phyloP scores from a whole-genome alignment of 805 yeast genomes.

The Candida ulmi region DNA sequence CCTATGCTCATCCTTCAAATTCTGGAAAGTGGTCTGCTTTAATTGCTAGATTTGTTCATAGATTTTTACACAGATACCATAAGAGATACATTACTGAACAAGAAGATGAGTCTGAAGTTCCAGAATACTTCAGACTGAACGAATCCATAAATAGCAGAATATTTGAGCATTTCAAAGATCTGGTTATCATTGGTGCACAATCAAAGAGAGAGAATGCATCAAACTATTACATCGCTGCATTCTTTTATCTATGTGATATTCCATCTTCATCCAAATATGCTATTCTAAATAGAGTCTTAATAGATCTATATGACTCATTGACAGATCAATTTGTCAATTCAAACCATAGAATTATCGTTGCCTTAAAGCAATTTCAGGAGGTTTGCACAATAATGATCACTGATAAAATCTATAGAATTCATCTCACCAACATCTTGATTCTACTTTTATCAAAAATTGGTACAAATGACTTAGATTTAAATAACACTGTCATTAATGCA shows the following conservation, averaged over 20 bases:
- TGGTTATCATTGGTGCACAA: slow-evolving; percentile 67
- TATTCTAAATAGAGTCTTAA: slow-evolving; percentile 47
- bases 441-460: slow-evolving; percentile 79
- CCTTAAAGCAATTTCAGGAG: slow-evolving; percentile 61
- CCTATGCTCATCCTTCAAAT: slow-evolving; percentile 90
- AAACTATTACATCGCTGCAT: slow-evolving; percentile 50
- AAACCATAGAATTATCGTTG: slow-evolving; percentile 73
- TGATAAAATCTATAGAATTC: slow-evolving; percentile 64
- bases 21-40: slow-evolving; percentile 81
- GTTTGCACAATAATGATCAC: slow-evolving; percentile 62
- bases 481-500: slow-evolving; percentile 61
- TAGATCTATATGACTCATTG: slow-evolving; percentile 75
- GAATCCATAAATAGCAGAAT: slow-evolving; percentile 28
- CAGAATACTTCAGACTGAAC: slow-evolving; percentile 25
- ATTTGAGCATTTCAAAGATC: slow-evolving; percentile 39
- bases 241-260: slow-evolving; percentile 55
- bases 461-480: slow-evolving; percentile 74
- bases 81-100: slow-evolving; percentile 49
- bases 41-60: slow-evolving; percentile 59
- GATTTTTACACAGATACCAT: slow-evolving; percentile 55
- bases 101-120: slow-evolving; percentile 26
- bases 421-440: slow-evolving; percentile 66
- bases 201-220: slow-evolving; percentile 57
- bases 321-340: slow-evolving; percentile 59
- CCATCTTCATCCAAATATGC: slow-evolving; percentile 36